These are phyloP conservation scores for Beta corolliflora DNA, from an alignment of 179 eudicot species.

Conservation along the genomic window DNA sequence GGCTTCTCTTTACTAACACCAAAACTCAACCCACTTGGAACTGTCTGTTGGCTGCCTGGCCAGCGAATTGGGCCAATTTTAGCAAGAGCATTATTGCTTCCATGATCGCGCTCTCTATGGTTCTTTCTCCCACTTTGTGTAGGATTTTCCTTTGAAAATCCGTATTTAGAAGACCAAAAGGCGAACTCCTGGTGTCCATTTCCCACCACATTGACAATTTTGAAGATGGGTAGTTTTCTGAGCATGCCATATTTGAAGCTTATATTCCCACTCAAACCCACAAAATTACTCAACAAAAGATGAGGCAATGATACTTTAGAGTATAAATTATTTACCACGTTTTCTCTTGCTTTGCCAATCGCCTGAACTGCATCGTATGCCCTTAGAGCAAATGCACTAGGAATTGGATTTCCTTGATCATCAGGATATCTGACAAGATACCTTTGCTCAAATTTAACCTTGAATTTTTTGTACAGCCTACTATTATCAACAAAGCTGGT, in stretches of 20 bases:
- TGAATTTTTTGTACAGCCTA: slow-evolving; percentile 28
- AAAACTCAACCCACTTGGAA: slow-evolving; percentile 37
- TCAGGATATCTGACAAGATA: slow-evolving; percentile 35
- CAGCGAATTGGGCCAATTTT: slow-evolving; percentile 34
- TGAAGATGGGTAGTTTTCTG: slow-evolving; percentile 24
- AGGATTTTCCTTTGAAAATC: slow-evolving; percentile 30
- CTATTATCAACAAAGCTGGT: slow-evolving; percentile 25
- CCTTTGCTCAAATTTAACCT: slow-evolving; percentile 30
- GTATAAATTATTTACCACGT: background rate
- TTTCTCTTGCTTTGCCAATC: background rate
- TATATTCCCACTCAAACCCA: slow-evolving; percentile 41
- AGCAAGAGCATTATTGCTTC: background rate
- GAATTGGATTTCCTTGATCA: slow-evolving; percentile 31
- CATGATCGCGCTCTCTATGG: too few species aligned
- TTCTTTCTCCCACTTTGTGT: background rate
- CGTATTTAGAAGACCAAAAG: slow-evolving; percentile 40
- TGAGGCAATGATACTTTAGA: background rate
- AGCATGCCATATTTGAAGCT: slow-evolving; percentile 39
- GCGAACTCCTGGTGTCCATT: slow-evolving; percentile 41
- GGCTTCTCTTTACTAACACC: slow-evolving; percentile 31
- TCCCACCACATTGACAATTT: slow-evolving; percentile 50
- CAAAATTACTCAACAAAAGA: slow-evolving; percentile 23
- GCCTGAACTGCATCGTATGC: slow-evolving; percentile 42
- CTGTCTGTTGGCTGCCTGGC: slow-evolving; percentile 43
- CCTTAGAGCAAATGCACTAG: slow-evolving; percentile 36